A percentile compares a stretch with the other conserved stretches of the same genome.
These are phyloP conservation scores for Arctium minus DNA, from an alignment of 129 eudicot species.

Conservation along the genomic window DNA sequence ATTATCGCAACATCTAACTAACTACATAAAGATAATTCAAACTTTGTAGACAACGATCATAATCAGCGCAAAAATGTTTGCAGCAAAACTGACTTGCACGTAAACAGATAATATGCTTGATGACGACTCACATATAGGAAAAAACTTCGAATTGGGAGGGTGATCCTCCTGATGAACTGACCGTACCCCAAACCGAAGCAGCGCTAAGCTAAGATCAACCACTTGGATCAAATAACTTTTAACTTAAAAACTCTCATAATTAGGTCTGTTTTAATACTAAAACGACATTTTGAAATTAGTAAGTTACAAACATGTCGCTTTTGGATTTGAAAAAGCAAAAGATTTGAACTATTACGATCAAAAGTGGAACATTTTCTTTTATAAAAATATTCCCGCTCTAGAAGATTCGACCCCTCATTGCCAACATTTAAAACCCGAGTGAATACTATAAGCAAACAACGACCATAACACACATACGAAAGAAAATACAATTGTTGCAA, in stretches of 20 bases:
- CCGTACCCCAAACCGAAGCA: no score
- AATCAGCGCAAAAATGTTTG: background rate
- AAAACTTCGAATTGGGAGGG: no score
- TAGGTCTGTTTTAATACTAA: background rate
- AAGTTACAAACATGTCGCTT: background rate
- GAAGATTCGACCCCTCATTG: background rate
- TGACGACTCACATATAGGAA: background rate
- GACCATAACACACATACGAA: background rate
- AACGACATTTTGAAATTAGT: background rate
- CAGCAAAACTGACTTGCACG: background rate
- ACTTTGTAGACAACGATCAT: background rate
- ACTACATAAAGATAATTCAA: background rate
- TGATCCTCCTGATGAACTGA: no score
- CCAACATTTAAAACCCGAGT: background rate
- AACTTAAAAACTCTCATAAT: background rate
- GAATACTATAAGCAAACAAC: background rate
- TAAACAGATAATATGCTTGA: background rate
- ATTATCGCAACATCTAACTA: background rate
- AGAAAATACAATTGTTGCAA: background rate
- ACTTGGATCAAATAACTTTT: background rate
- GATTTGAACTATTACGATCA: background rate
- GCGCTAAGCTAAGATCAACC: no score
- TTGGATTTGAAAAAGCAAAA: background rate
- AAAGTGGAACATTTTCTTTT: background rate
- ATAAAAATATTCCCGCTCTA: background rate